Evolutionary conservation across 306 rosid species (phyloP), one percentile per base, ranked within the genome.

Genomic region (Fragaria ananassa): DNA sequence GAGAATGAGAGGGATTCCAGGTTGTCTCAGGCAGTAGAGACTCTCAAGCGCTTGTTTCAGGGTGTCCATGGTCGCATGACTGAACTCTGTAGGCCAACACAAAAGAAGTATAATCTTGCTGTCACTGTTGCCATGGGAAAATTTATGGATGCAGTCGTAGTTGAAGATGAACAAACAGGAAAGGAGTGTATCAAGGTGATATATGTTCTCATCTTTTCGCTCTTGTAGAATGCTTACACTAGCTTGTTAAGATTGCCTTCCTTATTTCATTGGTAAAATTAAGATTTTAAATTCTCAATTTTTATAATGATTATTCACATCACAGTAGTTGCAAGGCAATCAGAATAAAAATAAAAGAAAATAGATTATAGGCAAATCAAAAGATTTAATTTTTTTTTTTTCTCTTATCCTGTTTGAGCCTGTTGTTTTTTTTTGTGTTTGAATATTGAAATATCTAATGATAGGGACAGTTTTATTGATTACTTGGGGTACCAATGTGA

Each of bases 31-130:
- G 99, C 99, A 72, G 99, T 96, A 39, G 97, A 93, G 91, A 86
- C 91, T 82, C 96, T 96, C 77, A 96, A 96, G 81, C 96, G 99
- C 68, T 89, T 96, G 76, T 96, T 92, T 86, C 92, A 82, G 42
- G 99, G 99, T 83, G 99, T 96, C 66, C 98, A 96, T 72, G 99
- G 99, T 73, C 99, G 99, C 82, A 93, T 92, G 91, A 96, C 97
- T 63, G 97, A 96, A 72, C 99, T 96, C 83, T 92, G 98, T 78
- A 89, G 98, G 86, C 96, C 98, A 82, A 92, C 96, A 62, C 98
- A 91, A 84, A 89, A 92, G 86, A 96, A 91, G 87, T 96, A 89
- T 84, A 96, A 96, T 83, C 93, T 96, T 23, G 96, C 99, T 68
- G 92, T 96, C 80, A 96, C 99, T 78, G 98, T 96, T 88, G 98